Evolutionary conservation across 2,329 filamentous ascomycete species (phyloP).

Genomic region (Sclerotinia nivalis): DNA sequence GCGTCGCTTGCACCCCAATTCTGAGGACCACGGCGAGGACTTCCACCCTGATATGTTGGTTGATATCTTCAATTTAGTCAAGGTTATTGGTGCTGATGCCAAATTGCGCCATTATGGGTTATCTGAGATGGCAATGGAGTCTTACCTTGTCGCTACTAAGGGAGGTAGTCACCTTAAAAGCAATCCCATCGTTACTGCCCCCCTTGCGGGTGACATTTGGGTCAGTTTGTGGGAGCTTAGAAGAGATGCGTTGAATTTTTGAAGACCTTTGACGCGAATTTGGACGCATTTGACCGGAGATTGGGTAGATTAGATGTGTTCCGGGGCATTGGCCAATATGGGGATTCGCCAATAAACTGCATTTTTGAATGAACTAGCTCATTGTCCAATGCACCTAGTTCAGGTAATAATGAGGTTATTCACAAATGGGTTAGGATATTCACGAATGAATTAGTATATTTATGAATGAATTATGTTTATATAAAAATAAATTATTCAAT

Average conservation of each 20-base stretch:
- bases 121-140: constrained; percentile 5
- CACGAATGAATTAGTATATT: too few relatives aligned
- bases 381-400: too few relatives aligned
- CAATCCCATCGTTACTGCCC: neutral
- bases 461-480: too few relatives aligned
- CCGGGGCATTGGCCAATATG: too few relatives aligned
- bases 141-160: neutral
- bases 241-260: neutral
- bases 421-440: too few relatives aligned
- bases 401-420: too few relatives aligned
- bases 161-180: neutral
- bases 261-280: neutral
- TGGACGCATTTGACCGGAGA: neutral
- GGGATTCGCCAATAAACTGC: too few relatives aligned
- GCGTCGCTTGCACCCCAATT: neutral
- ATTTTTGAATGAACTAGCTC: too few relatives aligned
- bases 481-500: too few relatives aligned
- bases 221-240: neutral
- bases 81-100: neutral
- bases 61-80: neutral
- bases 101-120: constrained; percentile 1
- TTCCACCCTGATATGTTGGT: neutral
- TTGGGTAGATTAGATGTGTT: neutral
- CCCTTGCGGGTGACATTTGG: constrained; percentile 6
- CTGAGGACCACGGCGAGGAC: neutral